Base-by-base conservation (phyloP, 495 filamentous ascomycete species). In the Aspergillus conjunctus region DNA sequence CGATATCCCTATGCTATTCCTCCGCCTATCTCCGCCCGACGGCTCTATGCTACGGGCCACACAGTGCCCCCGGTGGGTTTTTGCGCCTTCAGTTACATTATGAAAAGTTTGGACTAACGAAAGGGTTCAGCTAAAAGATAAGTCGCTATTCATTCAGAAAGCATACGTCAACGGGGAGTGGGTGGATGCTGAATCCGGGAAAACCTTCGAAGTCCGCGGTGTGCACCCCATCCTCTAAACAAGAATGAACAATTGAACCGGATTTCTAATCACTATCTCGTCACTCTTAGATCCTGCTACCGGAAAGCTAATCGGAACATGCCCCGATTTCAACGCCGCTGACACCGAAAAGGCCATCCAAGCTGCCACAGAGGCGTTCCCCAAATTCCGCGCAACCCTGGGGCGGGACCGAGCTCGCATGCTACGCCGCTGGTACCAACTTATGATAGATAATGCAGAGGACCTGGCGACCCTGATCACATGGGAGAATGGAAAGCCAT, bases 391-490 rank as follows among this genome's bases (percentile, higher is more conserved):
- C 56, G 81, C 81, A 53, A 86, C 81, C 44, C 88, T 92, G 0
- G 89, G 86, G 54, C 90, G 93, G 43, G 86, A 96, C 76, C 86
- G 92, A 50, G 85, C 91, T 37, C 87, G 85, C 69, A 83, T 96
- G 74, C 83, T 98, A 46, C 85, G 91, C 51, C 90, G 87, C 67
- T 97, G 93, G 94, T 93, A 93, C 74, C 85, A 96, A 53, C 78
- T 96, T 55, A 87, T 97, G 83, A 74, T 92, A 8, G 92, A 91
- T 37, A 96, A 97, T 59, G 78, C 84, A 22, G 91, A 95, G 18
- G 94, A 98, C 67, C 79, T 98, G 33, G 91, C 93, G 8, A 92
- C 83, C 51, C 73, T 98, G 61, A 96, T 98, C 63, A 97, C 93
- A 49, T 85, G 84, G 80, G 88, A 91, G 72, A 91, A 91, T 58